Evolutionary conservation across 805 yeast species (phyloP), one percentile per base, ranked within the genome.

Genomic region (Saccharomycopsis synnaedendra): DNA sequence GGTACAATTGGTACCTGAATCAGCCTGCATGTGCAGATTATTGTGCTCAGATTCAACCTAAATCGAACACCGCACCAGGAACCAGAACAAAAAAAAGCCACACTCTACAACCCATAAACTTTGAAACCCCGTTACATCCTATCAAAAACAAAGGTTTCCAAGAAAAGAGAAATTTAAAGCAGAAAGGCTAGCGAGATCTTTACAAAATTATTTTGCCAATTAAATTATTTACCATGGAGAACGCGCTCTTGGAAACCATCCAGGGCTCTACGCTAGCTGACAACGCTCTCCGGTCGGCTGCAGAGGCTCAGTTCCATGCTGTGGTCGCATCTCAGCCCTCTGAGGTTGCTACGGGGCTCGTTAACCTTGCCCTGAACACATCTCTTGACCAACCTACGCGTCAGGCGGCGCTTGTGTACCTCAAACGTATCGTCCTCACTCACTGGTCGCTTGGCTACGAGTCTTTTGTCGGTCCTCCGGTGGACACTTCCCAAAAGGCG

Each of bases 381-480:
- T 56, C 66, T 45, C 43, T 54, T 1, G 31, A 54, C 3, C 44
- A 70, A 2, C 61, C 71, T 4, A 49, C 70, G 0, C 67, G 83
- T 55, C 95, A 83, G 60, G 69, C 83, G 40, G 73, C 83, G 10
- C 61, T 88, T 38, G 64, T 86, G 34, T 79, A 83, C 52, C 60
- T 85, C 55, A 82, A 84, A 57, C 69, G 83, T 46, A 60, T 82
- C 11, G 82, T 85, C 1, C 83, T 88, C 0, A 65, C 70, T 55
- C 78, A 74, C 57, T 89, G 97, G 97, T 78, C 88, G 10, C 75
- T 88, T 5, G 95, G 85, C 0, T 87, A 88, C 61, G 80, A 75
- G 46, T 79, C 85, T 10, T 89, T 76, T 60, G 61, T 67, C 11
- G 94, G 94, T 0, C 80, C 80, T 0, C 78, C 85, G 0, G 61